Percentiles rank a stretch among this genome's conserved stretches.
Conservation (phyloP, 768 basidiomycete genomes). For the Boletus edulis region DNA sequence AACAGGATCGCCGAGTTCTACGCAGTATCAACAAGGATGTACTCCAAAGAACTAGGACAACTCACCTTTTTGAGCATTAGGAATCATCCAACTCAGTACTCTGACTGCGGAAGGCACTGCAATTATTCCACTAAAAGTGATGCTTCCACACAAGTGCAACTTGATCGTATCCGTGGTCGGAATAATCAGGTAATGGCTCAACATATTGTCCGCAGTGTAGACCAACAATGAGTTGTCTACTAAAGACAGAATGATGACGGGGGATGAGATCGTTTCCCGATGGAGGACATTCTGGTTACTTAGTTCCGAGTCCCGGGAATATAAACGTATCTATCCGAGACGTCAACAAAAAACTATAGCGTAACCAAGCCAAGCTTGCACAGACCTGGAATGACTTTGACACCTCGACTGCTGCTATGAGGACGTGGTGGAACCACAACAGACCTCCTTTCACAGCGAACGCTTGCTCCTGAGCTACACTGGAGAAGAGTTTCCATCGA, state of each 20-base stretch:
- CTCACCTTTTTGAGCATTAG: constrained; percentile 87
- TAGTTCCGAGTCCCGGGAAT: constrained; percentile 89
- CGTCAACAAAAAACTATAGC: not conserved
- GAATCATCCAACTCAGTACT: constrained; percentile 97
- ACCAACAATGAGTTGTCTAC: constrained; percentile 95
- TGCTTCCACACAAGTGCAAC: constrained; percentile 90
- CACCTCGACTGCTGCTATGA: constrained; percentile 87
- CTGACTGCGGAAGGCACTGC: constrained; percentile 79
- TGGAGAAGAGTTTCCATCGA: constrained; percentile 88
- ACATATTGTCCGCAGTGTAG: constrained; percentile 91
- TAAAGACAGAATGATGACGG: constrained; percentile 84
- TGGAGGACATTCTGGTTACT: constrained; percentile 81
- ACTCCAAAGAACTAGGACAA: constrained; percentile 7
- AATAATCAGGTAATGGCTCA: constrained; percentile 89
- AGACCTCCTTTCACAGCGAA: constrained; percentile 89
- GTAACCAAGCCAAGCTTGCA: constrained; percentile 5
- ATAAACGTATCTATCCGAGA: constrained; percentile 73
- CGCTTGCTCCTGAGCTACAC: constrained; percentile 79
- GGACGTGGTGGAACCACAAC: constrained; percentile 94
- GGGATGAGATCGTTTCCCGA: constrained; percentile 69
- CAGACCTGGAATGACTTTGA: constrained; percentile 73
- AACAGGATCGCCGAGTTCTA: constrained; percentile 91
- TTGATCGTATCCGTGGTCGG: constrained; percentile 81
- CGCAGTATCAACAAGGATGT: constrained; percentile 8
- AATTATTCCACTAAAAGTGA: constrained; percentile 90